phyloP scores from a whole-genome alignment of 2,329 filamentous ascomycete genomes.

The Fusarium sp. region DNA sequence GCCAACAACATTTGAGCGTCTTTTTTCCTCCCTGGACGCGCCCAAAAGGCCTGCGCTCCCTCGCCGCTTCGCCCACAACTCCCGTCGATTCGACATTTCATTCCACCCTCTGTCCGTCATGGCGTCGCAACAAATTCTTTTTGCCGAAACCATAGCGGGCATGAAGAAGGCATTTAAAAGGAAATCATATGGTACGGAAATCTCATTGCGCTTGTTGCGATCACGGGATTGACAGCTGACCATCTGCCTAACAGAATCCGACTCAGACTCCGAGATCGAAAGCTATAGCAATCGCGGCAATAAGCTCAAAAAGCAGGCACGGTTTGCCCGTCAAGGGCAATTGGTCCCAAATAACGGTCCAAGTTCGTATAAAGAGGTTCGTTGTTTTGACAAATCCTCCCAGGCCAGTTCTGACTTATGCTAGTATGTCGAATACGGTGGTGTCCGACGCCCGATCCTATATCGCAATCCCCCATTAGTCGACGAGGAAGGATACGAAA shows the following conservation, averaged over 20 bases:
- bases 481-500: constrained; percentile 80
- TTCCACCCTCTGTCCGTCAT: constrained; percentile 41
- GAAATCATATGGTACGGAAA: constrained; percentile 64
- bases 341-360: constrained; percentile 72
- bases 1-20: background rate
- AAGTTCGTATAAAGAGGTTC: constrained; percentile 75
- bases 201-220: constrained; percentile 1
- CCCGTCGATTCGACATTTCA: constrained; percentile 16
- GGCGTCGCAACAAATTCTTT: constrained; percentile 65
- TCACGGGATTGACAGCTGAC: constrained; percentile 28
- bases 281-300: constrained; percentile 77
- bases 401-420: constrained; percentile 36
- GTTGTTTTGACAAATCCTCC: constrained; percentile 6
- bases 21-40: background rate
- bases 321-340: constrained; percentile 74
- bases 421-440: constrained; percentile 76
- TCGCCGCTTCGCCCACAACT: constrained; percentile 30
- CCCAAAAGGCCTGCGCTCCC: constrained; percentile 18
- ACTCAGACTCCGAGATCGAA: constrained; percentile 77
- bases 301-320: constrained; percentile 79
- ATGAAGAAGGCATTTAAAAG: constrained; percentile 74
- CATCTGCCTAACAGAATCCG: constrained; percentile 66
- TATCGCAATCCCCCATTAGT: constrained; percentile 75
- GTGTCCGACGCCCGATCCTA: constrained; percentile 76
- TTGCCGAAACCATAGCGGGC: constrained; percentile 71